These are phyloP conservation scores for Glycyrrhiza uralensis DNA, from an alignment of 306 rosid species.

Conservation along the genomic window DNA sequence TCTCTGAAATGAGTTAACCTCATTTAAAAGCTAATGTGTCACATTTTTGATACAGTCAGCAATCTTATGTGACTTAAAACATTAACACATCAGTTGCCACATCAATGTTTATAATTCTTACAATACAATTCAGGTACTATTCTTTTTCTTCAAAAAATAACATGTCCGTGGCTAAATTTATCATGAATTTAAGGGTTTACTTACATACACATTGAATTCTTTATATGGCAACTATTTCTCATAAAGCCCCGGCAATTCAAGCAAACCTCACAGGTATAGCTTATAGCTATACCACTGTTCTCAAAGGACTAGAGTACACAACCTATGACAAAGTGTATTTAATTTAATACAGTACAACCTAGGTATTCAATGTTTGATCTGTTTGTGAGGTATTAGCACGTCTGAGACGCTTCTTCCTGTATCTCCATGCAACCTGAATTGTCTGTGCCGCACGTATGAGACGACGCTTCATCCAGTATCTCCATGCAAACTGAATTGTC, in stretches of 20 bases:
- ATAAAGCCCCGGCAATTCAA: not conserved
- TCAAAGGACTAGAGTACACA: not conserved
- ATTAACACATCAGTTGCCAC: no score
- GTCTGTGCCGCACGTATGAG: constrained; percentile 70
- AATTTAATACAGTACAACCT: not conserved
- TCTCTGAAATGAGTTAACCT: no score
- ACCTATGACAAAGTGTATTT: not conserved
- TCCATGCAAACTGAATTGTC: constrained; percentile 80
- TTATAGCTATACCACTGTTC: not conserved
- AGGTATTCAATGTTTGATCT: not conserved
- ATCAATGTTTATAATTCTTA: no score
- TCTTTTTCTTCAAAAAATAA: not conserved
- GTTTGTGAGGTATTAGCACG: constrained; percentile 32
- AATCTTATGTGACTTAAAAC: no score
- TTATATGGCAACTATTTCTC: not conserved
- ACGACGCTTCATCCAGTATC: constrained; percentile 58
- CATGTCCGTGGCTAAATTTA: not conserved
- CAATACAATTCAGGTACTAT: no score
- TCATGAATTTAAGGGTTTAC: not conserved
- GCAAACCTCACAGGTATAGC: not conserved
- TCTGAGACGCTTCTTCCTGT: constrained; percentile 48
- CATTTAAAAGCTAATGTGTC: no score
- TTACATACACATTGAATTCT: not conserved
- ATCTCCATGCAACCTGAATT: constrained; percentile 85
- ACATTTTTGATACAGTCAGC: no score